A percentile compares a stretch with the other conserved stretches of the same genome.
These are phyloP conservation scores for Reticulascus tulasneorum DNA, from an alignment of 2,329 filamentous ascomycete genomes.

Conservation along the genomic window DNA sequence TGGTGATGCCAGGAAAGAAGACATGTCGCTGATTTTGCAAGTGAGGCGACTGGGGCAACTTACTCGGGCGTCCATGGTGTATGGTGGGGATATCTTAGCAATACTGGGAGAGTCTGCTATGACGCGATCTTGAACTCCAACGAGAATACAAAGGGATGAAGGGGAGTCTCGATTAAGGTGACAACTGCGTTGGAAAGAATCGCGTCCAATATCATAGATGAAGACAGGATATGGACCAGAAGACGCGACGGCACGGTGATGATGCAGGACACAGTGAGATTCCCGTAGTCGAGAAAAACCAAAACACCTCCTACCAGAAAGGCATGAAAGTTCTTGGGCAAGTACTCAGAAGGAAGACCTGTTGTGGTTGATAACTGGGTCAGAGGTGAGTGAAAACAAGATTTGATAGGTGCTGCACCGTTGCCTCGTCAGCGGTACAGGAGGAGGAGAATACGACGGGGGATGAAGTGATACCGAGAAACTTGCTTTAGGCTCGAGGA, in stretches of 20 bases:
- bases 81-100: slow-evolving; percentile 8
- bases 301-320: no score
- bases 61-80: slow-evolving; percentile 18
- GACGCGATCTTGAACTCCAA: slow-evolving; percentile 1
- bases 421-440: slow-evolving; percentile 11
- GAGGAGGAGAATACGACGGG: slow-evolving; percentile 5
- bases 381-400: no score
- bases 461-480: slow-evolving; percentile 3
- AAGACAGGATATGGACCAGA: no score
- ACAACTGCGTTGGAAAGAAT: slow-evolving; percentile 7
- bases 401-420: no score
- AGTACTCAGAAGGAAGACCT: no score
- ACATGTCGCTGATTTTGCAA: slow-evolving; percentile 1
- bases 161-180: slow-evolving; percentile 8
- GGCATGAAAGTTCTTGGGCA: no score
- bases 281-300: no score
- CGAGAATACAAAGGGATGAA: slow-evolving; percentile 6
- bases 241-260: not conserved
- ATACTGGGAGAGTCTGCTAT: slow-evolving; percentile 9
- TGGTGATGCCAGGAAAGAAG: not conserved
- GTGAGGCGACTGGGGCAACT: slow-evolving; percentile 8
- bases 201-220: slow-evolving; percentile 10
- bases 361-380: no score
- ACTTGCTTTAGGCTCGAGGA: slow-evolving; percentile 6
- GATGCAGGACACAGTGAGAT: not conserved